Conservation (phyloP, 2,329 filamentous ascomycete species). For the Colletotrichum tamarilloi region DNA sequence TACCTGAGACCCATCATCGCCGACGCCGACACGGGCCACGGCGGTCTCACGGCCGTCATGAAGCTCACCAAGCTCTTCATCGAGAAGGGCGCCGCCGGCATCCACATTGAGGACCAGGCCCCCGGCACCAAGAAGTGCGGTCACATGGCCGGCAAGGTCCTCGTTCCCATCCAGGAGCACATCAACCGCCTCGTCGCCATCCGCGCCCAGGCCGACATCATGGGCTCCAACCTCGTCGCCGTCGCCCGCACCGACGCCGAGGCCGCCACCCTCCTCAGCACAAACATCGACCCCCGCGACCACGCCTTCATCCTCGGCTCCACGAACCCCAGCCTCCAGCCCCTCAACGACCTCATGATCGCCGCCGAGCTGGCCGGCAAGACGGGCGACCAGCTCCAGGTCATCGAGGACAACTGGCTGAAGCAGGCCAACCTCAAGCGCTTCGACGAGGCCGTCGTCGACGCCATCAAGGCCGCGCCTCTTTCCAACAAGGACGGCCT, state of each 20-base stretch:
- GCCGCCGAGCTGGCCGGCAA: slow-evolving; percentile 87
- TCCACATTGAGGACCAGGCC: slow-evolving; percentile 98
- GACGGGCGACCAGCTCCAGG: slow-evolving; percentile 82
- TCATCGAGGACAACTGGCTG: slow-evolving; percentile 91
- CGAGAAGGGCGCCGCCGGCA: slow-evolving; percentile 95
- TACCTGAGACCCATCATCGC: slow-evolving; percentile 96
- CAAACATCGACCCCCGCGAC: slow-evolving; percentile 94
- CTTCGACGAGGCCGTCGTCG: slow-evolving; percentile 90
- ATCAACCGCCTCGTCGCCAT: slow-evolving; percentile 98
- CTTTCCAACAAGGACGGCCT: slow-evolving; percentile 76
- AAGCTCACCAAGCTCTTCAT: slow-evolving; percentile 98
- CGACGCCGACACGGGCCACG: slow-evolving; percentile 97
- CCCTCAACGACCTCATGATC: slow-evolving; percentile 91
- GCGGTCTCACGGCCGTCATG: slow-evolving; percentile 98
- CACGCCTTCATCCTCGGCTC: slow-evolving; percentile 91
- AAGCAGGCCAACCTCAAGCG: slow-evolving; percentile 82
- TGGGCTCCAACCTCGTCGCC: slow-evolving; percentile 91
- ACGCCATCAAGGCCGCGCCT: slow-evolving; percentile 78
- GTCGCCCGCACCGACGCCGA: slow-evolving; percentile 97
- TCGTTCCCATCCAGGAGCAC: slow-evolving; percentile 97
- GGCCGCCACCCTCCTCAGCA: slow-evolving; percentile 96
- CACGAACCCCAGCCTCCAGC: slow-evolving; percentile 86
- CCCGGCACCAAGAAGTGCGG: slow-evolving; percentile 99
- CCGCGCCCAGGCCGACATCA: slow-evolving; percentile 97
- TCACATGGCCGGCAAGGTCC: slow-evolving; percentile 98